These are phyloP conservation scores for Didymella keratinophila DNA, from an alignment of 2,329 filamentous ascomycete genomes.

Conservation along the genomic window DNA sequence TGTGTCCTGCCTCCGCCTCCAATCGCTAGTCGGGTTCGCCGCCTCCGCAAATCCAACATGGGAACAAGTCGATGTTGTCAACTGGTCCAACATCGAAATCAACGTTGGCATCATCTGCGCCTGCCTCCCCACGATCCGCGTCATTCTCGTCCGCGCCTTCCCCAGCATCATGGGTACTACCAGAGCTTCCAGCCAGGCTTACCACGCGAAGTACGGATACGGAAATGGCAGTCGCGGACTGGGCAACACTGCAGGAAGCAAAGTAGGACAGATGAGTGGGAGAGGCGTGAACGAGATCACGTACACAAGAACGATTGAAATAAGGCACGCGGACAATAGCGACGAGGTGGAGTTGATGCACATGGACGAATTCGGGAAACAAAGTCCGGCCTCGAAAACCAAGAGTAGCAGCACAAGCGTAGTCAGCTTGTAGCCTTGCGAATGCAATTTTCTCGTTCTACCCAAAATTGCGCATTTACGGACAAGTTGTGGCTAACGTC, in stretches of 20 bases:
- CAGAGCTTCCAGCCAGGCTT: constrained; percentile 18
- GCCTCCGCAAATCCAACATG: constrained; percentile 52
- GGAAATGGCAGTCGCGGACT: constrained; percentile 9
- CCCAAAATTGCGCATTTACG: not conserved
- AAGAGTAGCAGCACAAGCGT: constrained; percentile 23
- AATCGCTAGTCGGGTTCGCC: constrained; percentile 54
- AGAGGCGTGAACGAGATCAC: constrained; percentile 16
- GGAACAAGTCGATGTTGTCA: constrained; percentile 52
- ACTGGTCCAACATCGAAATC: constrained; percentile 55
- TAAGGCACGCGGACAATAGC: constrained; percentile 11
- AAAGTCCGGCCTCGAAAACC: constrained; percentile 14
- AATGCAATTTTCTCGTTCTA: not conserved
- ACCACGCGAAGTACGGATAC: constrained; percentile 17
- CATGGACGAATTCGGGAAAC: constrained; percentile 21
- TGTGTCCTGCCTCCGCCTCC: constrained; percentile 56
- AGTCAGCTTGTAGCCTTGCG: constrained; percentile 20
- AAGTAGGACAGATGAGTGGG: constrained; percentile 8
- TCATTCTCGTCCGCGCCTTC: constrained; percentile 50
- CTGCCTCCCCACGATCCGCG: constrained; percentile 54
- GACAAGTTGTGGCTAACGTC: not conserved
- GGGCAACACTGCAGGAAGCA: constrained; percentile 9
- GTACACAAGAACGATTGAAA: constrained; percentile 16
- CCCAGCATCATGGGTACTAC: constrained; percentile 50
- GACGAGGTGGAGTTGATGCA: constrained; percentile 24
- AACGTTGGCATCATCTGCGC: constrained; percentile 57